Evolutionary conservation across 345 rosid genomes (phyloP).

Genomic region (Litchi chinensis): DNA sequence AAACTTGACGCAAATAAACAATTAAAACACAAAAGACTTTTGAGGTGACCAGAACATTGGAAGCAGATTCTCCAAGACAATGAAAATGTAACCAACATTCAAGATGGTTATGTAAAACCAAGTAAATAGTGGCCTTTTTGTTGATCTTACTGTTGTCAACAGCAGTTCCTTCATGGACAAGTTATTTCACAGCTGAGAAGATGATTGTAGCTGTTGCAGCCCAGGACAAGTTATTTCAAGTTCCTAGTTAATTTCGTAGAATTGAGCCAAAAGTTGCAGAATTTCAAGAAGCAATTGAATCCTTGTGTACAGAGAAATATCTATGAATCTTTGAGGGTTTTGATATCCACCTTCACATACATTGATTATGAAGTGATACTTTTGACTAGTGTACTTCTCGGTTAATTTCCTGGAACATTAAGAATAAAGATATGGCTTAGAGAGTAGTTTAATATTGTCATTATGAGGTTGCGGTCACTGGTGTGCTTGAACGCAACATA

Average conservation of each 20-base stretch:
- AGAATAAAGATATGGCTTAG: background rate
- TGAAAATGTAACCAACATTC: background rate
- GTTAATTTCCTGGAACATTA: background rate
- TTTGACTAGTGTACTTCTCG: background rate
- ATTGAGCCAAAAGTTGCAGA: too few species aligned
- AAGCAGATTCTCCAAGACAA: background rate
- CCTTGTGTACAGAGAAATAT: background rate
- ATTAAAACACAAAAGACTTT: background rate
- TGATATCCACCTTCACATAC: background rate
- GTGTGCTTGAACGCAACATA: background rate
- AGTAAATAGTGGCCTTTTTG: background rate
- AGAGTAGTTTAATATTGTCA: background rate
- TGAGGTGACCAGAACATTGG: background rate
- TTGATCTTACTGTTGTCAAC: background rate
- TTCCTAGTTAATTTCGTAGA: too few species aligned
- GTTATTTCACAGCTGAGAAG: too few species aligned
- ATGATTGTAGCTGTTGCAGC: background rate
- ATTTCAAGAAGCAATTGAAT: too few species aligned
- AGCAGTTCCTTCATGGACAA: background rate
- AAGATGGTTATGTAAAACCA: background rate
- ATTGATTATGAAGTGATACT: background rate
- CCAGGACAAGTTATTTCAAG: too few species aligned
- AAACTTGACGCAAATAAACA: too few species aligned
- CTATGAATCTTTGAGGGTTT: background rate
- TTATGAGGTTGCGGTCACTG: background rate